phyloP scores from a whole-genome alignment of 495 filamentous ascomycete species.

The Pseudevernia furfuracea region DNA sequence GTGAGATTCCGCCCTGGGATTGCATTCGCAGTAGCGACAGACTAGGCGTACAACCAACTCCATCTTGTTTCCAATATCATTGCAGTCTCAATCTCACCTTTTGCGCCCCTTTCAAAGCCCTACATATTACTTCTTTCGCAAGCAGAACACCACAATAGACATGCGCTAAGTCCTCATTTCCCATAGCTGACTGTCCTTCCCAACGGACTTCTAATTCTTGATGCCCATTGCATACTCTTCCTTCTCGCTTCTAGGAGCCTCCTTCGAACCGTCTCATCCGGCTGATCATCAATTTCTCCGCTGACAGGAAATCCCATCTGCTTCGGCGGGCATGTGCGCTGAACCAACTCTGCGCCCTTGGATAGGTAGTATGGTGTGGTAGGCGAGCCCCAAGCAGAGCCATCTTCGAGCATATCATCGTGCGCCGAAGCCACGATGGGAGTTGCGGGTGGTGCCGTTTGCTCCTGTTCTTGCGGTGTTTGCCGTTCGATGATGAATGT shows the following conservation, averaged over 20 bases:
- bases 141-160: not conserved
- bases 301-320: conserved; percentile 41
- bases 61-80: not conserved
- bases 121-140: not conserved
- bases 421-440: conserved; percentile 22
- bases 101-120: not conserved
- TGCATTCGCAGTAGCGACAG: not conserved
- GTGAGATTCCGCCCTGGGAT: not conserved
- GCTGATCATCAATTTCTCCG: conserved; percentile 30
- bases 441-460: conserved; percentile 15
- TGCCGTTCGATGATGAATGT: conserved; percentile 38
- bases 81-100: not conserved
- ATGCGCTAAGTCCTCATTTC: conserved; percentile 14
- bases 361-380: conserved; percentile 50
- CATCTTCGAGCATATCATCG: conserved; percentile 34
- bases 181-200: conserved; percentile 36
- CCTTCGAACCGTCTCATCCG: conserved; percentile 47
- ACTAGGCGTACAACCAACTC: not conserved
- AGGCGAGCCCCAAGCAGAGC: conserved; percentile 43
- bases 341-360: conserved; percentile 48
- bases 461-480: conserved; percentile 20
- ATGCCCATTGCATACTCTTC: conserved; percentile 77
- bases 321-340: conserved; percentile 69
- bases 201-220: conserved; percentile 69
- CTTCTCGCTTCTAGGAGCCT: conserved; percentile 65